These are phyloP conservation scores for Hymenoscyphus repandus DNA, from an alignment of 2,329 filamentous ascomycete species.

Conservation along the genomic window DNA sequence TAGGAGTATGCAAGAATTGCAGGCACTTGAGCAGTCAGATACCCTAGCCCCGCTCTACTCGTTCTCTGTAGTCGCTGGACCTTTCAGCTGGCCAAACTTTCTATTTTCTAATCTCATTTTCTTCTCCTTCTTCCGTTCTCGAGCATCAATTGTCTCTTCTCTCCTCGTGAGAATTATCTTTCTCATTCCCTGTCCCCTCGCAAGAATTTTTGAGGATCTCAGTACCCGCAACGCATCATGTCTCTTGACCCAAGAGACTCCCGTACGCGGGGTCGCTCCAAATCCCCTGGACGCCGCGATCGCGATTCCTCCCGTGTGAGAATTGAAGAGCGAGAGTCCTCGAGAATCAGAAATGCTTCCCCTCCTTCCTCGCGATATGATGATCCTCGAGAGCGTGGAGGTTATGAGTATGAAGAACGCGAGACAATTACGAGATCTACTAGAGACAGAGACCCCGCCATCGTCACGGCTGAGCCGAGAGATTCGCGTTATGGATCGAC, in stretches of 20 bases:
- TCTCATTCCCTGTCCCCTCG: no score
- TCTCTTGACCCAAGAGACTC: constrained; percentile 30
- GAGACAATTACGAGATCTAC: background rate
- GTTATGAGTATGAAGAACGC: constrained; percentile 12
- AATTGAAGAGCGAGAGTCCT: constrained; percentile 20
- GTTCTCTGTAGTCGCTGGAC: no score
- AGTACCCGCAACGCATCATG: no score
- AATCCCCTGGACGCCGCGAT: constrained; percentile 25
- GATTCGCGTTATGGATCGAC: constrained; percentile 5
- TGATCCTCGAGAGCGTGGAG: constrained; percentile 7
- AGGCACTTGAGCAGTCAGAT: no score
- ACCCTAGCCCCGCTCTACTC: no score
- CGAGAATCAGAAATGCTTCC: constrained; percentile 8
- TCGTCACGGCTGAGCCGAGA: constrained; percentile 15
- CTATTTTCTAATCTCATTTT: no score
- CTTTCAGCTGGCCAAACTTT: no score
- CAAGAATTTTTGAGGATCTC: background rate
- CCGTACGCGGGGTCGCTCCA: constrained; percentile 24
- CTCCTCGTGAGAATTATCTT: background rate
- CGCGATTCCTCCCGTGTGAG: constrained; percentile 10
- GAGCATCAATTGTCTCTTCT: background rate
- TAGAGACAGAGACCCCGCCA: constrained; percentile 4
- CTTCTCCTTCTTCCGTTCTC: background rate
- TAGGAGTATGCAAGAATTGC: no score
- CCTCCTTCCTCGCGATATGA: constrained; percentile 19